Evolutionary conservation across 495 filamentous ascomycete species (phyloP).

Genomic region (Gamarada debralockiae): DNA sequence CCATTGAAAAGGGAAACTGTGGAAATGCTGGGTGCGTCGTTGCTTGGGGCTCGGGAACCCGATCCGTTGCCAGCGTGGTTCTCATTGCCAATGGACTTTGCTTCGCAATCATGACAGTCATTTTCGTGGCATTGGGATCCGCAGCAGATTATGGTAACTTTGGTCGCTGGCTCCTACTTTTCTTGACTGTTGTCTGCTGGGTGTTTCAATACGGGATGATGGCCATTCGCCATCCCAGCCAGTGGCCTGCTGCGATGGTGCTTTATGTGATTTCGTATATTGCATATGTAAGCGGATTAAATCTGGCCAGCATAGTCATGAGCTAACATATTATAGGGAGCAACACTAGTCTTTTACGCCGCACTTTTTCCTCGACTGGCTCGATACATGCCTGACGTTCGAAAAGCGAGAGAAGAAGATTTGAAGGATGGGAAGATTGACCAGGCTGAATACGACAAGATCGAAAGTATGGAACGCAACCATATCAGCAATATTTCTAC

Average conservation of each 20-base stretch:
- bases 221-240: slow-evolving; percentile 36
- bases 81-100: slow-evolving; percentile 48
- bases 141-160: slow-evolving; percentile 49
- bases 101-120: slow-evolving; percentile 46
- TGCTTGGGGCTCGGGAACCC: slow-evolving; percentile 40
- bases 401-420: slow-evolving; percentile 43
- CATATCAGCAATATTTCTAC: slow-evolving; percentile 47
- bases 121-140: slow-evolving; percentile 45
- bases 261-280: slow-evolving; percentile 46
- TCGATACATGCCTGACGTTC: slow-evolving; percentile 43
- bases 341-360: slow-evolving; percentile 45
- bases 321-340: slow-evolving; percentile 22
- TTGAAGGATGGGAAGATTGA: slow-evolving; percentile 37
- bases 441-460: slow-evolving; percentile 40
- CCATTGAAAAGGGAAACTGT: slow-evolving; percentile 35
- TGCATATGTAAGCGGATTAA: slow-evolving; percentile 27
- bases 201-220: slow-evolving; percentile 44
- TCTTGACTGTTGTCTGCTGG: slow-evolving; percentile 45
- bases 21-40: slow-evolving; percentile 40
- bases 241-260: slow-evolving; percentile 46
- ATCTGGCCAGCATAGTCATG: not conserved
- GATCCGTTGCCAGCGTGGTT: slow-evolving; percentile 41
- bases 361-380: slow-evolving; percentile 45
- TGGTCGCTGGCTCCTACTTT: slow-evolving; percentile 44
- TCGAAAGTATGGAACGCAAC: slow-evolving; percentile 45